Percentiles rank a stretch among this genome's conserved stretches.
phyloP scores from a whole-genome alignment of 139 green algal genomes.

The Chlamydomonas sp. region DNA sequence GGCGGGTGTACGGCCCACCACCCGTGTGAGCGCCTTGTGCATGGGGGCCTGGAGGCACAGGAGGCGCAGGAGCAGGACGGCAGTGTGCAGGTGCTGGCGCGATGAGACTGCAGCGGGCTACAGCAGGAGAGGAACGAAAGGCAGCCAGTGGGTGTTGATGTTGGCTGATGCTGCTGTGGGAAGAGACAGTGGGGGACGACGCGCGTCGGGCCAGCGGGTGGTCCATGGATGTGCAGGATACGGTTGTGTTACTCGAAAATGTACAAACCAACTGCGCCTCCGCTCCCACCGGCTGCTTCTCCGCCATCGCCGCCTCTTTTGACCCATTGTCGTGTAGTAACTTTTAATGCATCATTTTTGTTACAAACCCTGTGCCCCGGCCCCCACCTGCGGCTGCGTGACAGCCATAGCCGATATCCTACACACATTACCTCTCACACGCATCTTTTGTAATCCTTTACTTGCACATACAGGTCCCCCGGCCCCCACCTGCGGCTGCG shows the following conservation, averaged over 20 bases:
- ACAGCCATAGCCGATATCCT: conserved; percentile 43
- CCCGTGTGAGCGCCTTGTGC: conserved; percentile 56
- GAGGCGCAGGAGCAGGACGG: neutral
- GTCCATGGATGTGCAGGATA: neutral
- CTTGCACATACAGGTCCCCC: neutral
- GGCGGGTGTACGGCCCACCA: conserved; percentile 51
- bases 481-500: conserved; percentile 41
- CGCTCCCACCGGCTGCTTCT: neutral
- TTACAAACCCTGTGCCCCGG: neutral
- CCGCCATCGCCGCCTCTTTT: neutral
- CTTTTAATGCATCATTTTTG: neutral
- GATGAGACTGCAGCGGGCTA: neutral
- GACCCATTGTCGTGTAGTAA: neutral
- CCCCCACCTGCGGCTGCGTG: conserved; percentile 43
- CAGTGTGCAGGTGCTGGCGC: neutral
- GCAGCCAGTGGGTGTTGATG: too few species aligned
- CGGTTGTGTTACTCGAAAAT: neutral
- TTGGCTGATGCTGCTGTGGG: neutral
- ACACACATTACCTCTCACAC: neutral
- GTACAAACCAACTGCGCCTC: neutral
- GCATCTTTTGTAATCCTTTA: neutral
- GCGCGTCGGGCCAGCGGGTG: too few species aligned
- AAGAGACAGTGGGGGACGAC: neutral
- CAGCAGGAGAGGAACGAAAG: neutral
- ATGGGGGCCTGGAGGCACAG: conserved; percentile 28